Evolutionary conservation across 768 basidiomycete species (phyloP).

Genomic region (Serpula lacrymans): DNA sequence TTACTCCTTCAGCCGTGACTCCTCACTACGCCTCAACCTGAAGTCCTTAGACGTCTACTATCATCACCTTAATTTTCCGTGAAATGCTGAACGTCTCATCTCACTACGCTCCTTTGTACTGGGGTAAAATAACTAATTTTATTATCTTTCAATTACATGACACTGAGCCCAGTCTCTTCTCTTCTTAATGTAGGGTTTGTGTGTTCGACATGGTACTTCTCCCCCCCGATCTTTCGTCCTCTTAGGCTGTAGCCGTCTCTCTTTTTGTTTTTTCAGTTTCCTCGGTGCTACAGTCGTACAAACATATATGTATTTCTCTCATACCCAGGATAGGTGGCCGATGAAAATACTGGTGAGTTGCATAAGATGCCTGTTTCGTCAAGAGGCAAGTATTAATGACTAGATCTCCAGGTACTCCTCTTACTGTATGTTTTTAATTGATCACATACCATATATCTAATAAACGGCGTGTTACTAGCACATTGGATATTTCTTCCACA

Average conservation of each 20-base stretch:
- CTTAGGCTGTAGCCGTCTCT: too few species aligned
- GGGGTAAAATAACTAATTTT: conserved; percentile 4
- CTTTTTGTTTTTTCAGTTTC: too few species aligned
- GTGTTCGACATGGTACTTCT: too few species aligned
- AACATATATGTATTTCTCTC: conserved; percentile 15
- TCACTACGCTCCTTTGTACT: neutral
- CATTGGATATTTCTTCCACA: conserved; percentile 14
- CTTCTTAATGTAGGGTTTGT: too few species aligned
- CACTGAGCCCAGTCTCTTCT: too few species aligned
- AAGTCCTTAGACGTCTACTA: too few species aligned
- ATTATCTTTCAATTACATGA: too few species aligned
- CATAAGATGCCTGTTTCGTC: neutral
- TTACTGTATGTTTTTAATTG: neutral
- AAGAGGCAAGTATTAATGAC: neutral
- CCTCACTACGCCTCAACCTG: too few species aligned
- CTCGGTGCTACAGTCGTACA: conserved; percentile 11
- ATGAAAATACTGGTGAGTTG: conserved; percentile 13
- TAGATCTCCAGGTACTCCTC: neutral
- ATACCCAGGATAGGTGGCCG: conserved; percentile 13
- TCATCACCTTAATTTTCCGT: too few species aligned
- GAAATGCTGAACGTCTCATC: neutral
- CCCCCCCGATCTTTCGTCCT: too few species aligned
- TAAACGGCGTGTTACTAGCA: conserved; percentile 6
- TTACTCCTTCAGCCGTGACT: too few species aligned
- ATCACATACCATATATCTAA: conserved; percentile 1